Evolutionary conservation across 495 filamentous ascomycete genomes (phyloP).

Genomic region (Podospora sp.): DNA sequence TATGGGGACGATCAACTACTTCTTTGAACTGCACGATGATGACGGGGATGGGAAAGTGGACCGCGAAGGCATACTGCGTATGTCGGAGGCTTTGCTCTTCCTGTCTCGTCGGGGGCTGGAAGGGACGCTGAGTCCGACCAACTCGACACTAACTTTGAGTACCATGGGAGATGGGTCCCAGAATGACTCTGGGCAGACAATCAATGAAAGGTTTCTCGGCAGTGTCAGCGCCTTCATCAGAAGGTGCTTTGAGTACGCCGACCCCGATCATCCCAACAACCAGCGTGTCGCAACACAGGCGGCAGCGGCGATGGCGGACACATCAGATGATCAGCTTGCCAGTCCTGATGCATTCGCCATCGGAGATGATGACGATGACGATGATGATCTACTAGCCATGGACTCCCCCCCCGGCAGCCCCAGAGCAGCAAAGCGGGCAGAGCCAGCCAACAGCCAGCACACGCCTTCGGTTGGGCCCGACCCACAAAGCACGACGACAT

Average conservation of each 20-base stretch:
- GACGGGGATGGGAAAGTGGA: conserved; percentile 91
- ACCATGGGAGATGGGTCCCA: conserved; percentile 36
- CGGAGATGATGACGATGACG: conserved; percentile 69
- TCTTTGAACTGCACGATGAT: conserved; percentile 96
- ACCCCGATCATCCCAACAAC: conserved; percentile 77
- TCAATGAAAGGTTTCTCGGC: conserved; percentile 80
- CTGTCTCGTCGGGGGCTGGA: conserved; percentile 86
- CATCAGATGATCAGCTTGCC: conserved; percentile 40
- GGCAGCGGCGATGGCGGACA: conserved; percentile 27
- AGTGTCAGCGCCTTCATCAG: conserved; percentile 95
- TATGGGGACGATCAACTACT: conserved; percentile 95
- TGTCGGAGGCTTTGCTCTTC: conserved; percentile 93
- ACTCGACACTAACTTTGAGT: conserved; percentile 40
- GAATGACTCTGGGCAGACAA: conserved; percentile 43
- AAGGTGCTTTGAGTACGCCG: conserved; percentile 96
- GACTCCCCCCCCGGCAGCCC: conserved; percentile 45
- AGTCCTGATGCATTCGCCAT: conserved; percentile 67
- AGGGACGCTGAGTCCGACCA: conserved; percentile 60
- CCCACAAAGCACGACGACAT: conserved; percentile 19
- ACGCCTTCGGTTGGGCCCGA: conserved; percentile 29
- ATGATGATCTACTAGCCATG: conserved; percentile 68
- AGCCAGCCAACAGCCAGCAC: conserved; percentile 20
- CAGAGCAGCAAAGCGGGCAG: conserved; percentile 38
- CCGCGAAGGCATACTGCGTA: conserved; percentile 90
- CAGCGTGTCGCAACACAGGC: conserved; percentile 38